Conservation (phyloP, 768 basidiomycete species). For the Tulasnella sp. region DNA sequence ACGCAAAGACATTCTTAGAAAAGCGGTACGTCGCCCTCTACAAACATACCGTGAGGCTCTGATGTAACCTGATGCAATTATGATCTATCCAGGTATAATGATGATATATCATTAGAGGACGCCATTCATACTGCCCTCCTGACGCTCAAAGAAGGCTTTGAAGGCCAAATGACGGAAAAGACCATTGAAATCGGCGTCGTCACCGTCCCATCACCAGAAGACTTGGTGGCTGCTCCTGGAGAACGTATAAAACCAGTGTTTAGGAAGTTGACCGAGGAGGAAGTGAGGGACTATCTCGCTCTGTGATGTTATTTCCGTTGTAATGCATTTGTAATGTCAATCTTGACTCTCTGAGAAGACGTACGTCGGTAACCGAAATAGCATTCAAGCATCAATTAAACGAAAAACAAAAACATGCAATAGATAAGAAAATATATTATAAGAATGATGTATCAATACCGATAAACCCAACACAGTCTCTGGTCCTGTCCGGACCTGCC, state of each 20-base stretch:
- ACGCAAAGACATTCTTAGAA: constrained; percentile 98
- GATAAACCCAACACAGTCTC: not conserved
- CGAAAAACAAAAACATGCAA: not conserved
- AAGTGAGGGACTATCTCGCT: constrained; percentile 92
- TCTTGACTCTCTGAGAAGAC: not conserved
- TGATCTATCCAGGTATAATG: constrained; percentile 67
- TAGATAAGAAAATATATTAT: not conserved
- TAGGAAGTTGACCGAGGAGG: constrained; percentile 91
- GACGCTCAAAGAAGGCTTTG: constrained; percentile 97
- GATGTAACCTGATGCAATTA: not conserved
- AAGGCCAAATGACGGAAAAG: constrained; percentile 99
- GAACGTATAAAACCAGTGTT: constrained; percentile 74
- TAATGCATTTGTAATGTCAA: not conserved
- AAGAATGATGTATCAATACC: not conserved
- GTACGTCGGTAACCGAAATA: not conserved
- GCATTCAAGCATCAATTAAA: not conserved
- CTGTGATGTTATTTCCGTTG: constrained; percentile 39
- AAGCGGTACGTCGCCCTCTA: constrained; percentile 62
- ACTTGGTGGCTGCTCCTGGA: constrained; percentile 40
- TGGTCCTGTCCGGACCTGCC: not conserved
- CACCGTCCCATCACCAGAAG: constrained; percentile 68
- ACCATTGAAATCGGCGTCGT: constrained; percentile 98
- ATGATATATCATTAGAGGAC: constrained; percentile 97
- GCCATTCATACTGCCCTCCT: constrained; percentile 97
- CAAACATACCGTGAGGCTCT: constrained; percentile 25